Percentiles rank a stretch among this genome's conserved stretches.
phyloP scores from a whole-genome alignment of 345 rosid species.

The Brassica rapa region DNA sequence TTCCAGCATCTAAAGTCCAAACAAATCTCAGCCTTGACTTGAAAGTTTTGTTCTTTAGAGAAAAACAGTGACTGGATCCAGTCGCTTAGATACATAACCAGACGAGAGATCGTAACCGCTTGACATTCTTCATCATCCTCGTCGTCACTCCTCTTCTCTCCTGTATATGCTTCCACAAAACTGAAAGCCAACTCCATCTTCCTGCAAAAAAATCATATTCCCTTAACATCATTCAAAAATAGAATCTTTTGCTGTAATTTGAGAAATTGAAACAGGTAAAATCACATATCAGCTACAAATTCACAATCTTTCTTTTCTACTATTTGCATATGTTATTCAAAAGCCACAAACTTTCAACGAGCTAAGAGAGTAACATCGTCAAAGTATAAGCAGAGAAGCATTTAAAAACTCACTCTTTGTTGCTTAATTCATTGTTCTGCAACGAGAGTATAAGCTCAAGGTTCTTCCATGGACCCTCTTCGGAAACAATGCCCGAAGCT shows the following conservation, averaged over 20 bases:
- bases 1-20: conserved; percentile 83
- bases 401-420: conserved; percentile 53
- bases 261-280: too few relatives aligned
- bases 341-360: conserved; percentile 9
- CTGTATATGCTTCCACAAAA: conserved; percentile 43
- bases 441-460: conserved; percentile 64
- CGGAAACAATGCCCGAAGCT: conserved; percentile 23
- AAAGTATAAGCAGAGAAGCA: conserved; percentile 1
- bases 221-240: neutral
- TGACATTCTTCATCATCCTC: conserved; percentile 58
- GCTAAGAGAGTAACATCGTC: neutral
- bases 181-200: conserved; percentile 65
- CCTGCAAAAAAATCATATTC: conserved; percentile 53
- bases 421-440: conserved; percentile 50
- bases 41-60: conserved; percentile 47
- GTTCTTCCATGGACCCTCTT: conserved; percentile 68
- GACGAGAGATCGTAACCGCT: conserved; percentile 58
- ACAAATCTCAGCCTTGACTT: conserved; percentile 37
- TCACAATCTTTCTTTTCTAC: neutral
- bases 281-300: neutral
- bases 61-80: conserved; percentile 76
- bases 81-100: conserved; percentile 64
- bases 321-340: neutral
- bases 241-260: neutral
- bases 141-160: conserved; percentile 34